These are phyloP conservation scores for Jaltomata sinuosa DNA, from an alignment of 257 asterid genomes.

Conservation along the genomic window DNA sequence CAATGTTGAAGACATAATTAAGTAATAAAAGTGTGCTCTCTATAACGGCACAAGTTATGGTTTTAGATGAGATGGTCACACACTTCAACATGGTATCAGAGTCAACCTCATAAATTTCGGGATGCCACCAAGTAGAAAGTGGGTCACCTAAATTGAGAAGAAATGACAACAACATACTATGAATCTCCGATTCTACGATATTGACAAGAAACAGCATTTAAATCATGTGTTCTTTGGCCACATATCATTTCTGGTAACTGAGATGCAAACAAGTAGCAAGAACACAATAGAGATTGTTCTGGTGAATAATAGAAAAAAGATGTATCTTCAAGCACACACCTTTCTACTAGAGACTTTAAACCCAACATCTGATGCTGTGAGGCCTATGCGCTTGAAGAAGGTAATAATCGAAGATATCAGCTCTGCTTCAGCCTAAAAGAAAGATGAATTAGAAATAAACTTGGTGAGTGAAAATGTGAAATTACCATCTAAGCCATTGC, in stretches of 20 bases:
- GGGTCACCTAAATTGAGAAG: not conserved
- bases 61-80: not conserved
- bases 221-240: not conserved
- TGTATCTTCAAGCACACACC: conserved; percentile 20
- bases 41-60: too few relatives aligned
- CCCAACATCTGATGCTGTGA: conserved; percentile 92
- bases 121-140: not conserved
- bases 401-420: conserved; percentile 76
- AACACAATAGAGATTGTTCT: not conserved
- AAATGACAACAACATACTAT: not conserved
- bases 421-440: conserved; percentile 91
- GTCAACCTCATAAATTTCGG: not conserved
- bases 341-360: conserved; percentile 91
- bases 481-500: not conserved
- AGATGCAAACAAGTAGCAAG: not conserved
- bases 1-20: not conserved
- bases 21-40: not conserved
- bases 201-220: not conserved
- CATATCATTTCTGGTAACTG: not conserved
- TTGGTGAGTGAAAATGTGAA: not conserved
- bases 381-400: conserved; percentile 93
- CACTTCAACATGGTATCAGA: not conserved
- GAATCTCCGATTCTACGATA: not conserved
- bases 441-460: not conserved
- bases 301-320: not conserved